Conservation (phyloP, 1,284 basidiomycete genomes). For the Pyrrhoderma lamaoense region DNA sequence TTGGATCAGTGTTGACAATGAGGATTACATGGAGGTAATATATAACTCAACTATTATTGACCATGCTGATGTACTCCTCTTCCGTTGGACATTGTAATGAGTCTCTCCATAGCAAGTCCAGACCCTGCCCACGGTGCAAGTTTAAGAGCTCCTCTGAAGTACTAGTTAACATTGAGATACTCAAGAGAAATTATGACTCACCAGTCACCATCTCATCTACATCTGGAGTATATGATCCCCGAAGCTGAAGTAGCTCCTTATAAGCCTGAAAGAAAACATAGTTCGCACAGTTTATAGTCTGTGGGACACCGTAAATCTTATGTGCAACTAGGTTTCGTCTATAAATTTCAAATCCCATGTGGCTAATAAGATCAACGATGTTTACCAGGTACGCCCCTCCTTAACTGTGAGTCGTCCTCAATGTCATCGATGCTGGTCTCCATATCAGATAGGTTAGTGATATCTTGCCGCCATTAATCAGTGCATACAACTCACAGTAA, state of each 20-base stretch:
- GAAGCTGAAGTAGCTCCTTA: conserved; percentile 64
- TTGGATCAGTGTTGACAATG: background rate
- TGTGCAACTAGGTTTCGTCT: conserved; percentile 61
- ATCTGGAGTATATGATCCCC: conserved; percentile 31
- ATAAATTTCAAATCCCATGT: background rate
- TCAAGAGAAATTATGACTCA: conserved; percentile 22
- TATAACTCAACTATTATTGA: conserved; percentile 74
- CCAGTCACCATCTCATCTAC: conserved; percentile 68
- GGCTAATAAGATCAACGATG: conserved; percentile 5
- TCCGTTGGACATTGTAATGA: conserved; percentile 89
- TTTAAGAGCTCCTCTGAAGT: conserved; percentile 74
- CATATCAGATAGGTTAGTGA: background rate
- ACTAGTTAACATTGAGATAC: background rate
- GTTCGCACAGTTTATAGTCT: conserved; percentile 97
- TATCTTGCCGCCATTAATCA: conserved; percentile 12
- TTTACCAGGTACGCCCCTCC: conserved; percentile 78
- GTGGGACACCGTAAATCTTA: conserved; percentile 92
- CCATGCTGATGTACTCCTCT: conserved; percentile 93
- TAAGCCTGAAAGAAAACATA: conserved; percentile 94
- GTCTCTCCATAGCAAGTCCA: conserved; percentile 94
- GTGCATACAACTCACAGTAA: conserved; percentile 58
- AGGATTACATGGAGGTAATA: background rate
- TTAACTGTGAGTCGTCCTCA: conserved; percentile 89
- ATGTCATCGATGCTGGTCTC: conserved; percentile 86
- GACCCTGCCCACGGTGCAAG: conserved; percentile 91